Percentiles rank a stretch among this genome's conserved stretches.
phyloP scores from a whole-genome alignment of 352 stramenopile species.

The Phytophthora lateralis region DNA sequence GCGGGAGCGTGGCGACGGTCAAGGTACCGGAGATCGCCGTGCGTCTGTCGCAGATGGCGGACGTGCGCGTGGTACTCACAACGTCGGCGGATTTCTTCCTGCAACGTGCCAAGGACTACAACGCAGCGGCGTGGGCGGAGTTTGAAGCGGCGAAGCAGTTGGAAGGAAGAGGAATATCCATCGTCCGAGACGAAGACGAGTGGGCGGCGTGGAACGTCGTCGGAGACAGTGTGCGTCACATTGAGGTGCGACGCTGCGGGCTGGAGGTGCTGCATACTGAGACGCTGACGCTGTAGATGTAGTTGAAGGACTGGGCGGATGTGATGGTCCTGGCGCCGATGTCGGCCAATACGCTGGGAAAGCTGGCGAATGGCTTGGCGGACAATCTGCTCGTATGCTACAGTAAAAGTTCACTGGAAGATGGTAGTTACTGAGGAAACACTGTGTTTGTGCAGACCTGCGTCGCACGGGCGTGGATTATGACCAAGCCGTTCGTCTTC shows the following conservation, averaged over 20 bases:
- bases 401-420: not conserved
- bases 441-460: conserved; percentile 67
- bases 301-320: conserved; percentile 96
- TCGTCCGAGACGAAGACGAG: conserved; percentile 82
- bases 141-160: conserved; percentile 48
- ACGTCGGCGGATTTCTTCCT: conserved; percentile 87
- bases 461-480: conserved; percentile 93
- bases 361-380: conserved; percentile 93
- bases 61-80: conserved; percentile 86
- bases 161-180: conserved; percentile 26
- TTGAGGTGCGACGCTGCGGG: conserved; percentile 58
- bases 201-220: conserved; percentile 83
- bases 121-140: conserved; percentile 43
- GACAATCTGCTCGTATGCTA: conserved; percentile 92
- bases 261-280: not conserved
- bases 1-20: conserved; percentile 87
- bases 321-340: conserved; percentile 88
- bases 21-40: conserved; percentile 87
- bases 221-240: conserved; percentile 86
- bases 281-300: not conserved
- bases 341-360: conserved; percentile 91
- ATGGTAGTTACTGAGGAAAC: no score
- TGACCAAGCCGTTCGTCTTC: conserved; percentile 92
- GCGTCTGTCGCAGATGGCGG: conserved; percentile 52
- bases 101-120: conserved; percentile 74